Conservation (phyloP, 805 yeast species). For the Torulaspora franciscae region DNA sequence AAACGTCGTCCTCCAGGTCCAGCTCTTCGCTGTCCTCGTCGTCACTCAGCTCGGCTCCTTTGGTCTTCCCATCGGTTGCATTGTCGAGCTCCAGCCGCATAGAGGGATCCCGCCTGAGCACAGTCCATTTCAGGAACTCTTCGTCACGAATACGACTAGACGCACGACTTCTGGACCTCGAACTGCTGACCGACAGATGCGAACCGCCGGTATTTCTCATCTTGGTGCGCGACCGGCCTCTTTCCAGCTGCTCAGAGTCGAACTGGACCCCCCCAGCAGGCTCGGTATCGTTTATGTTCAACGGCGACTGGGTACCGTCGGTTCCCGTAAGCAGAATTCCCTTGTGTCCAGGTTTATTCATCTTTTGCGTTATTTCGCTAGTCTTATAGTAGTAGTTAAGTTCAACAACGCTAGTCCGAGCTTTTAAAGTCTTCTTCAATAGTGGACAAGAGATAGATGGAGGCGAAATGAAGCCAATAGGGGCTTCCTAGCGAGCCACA, state of each 20-base stretch:
- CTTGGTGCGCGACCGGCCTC: conserved; percentile 31
- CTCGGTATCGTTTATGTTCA: background rate
- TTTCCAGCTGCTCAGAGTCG: conserved; percentile 29
- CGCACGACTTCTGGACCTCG: conserved; percentile 33
- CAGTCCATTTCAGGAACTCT: conserved; percentile 55
- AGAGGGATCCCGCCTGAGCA: conserved; percentile 69
- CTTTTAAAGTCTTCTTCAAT: conserved; percentile 1
- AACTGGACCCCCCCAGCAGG: conserved; percentile 22
- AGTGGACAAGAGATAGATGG: background rate
- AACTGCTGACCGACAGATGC: conserved; percentile 21
- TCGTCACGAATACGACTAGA: conserved; percentile 28
- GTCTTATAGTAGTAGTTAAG: background rate
- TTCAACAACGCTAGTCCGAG: conserved; percentile 2
- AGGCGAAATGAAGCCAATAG: background rate
- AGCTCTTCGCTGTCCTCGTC: conserved; percentile 22
- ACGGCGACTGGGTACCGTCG: conserved; percentile 17
- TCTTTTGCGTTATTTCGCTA: conserved; percentile 3
- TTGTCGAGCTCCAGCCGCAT: conserved; percentile 43
- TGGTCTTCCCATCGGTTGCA: conserved; percentile 13
- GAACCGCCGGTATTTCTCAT: conserved; percentile 8
- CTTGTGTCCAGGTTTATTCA: conserved; percentile 14
- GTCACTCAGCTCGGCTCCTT: conserved; percentile 12
- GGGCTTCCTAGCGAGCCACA: background rate
- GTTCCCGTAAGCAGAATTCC: conserved; percentile 26
- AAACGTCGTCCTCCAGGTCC: conserved; percentile 37